phyloP scores from a whole-genome alignment of 371 early-diverging fungal genomes.

The Mortierella sp. region DNA sequence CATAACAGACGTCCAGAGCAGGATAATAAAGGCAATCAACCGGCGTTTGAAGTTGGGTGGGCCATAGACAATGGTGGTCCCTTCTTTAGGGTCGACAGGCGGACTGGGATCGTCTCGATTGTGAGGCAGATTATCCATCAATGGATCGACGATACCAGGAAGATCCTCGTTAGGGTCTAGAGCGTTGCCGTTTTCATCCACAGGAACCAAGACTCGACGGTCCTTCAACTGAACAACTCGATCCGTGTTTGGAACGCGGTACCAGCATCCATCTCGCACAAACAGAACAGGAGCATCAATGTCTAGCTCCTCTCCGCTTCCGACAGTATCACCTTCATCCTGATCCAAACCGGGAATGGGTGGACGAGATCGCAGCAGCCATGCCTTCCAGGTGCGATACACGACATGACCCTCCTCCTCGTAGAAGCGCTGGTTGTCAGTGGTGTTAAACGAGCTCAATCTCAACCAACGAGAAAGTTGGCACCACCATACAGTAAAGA shows the following conservation, averaged over 20 bases:
- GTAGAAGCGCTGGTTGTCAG: constrained; percentile 59
- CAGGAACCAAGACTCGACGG: constrained; percentile 82
- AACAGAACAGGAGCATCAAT: constrained; percentile 67
- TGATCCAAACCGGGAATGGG: constrained; percentile 46
- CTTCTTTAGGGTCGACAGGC: constrained; percentile 60
- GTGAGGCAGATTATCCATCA: constrained; percentile 59
- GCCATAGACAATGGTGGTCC: constrained; percentile 72
- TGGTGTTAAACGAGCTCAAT: constrained; percentile 83
- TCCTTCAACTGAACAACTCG: constrained; percentile 74
- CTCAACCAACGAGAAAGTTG: constrained; percentile 71
- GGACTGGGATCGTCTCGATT: constrained; percentile 56
- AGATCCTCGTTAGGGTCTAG: constrained; percentile 71
- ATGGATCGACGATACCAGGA: constrained; percentile 65
- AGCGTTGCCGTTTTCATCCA: constrained; percentile 75
- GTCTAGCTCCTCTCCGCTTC: constrained; percentile 44
- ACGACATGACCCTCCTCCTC: constrained; percentile 79
- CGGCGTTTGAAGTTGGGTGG: constrained; percentile 71
- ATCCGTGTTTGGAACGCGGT: constrained; percentile 72
- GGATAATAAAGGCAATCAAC: constrained; percentile 58
- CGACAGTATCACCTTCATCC: constrained; percentile 7
- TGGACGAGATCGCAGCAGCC: constrained; percentile 56
- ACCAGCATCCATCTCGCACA: constrained; percentile 69
- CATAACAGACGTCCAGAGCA: constrained; percentile 68
- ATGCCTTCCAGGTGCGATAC: constrained; percentile 65
- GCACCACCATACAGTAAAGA: constrained; percentile 69